These are phyloP conservation scores for Eruca vesicaria DNA, from an alignment of 441 rosid genomes.

Conservation along the genomic window DNA sequence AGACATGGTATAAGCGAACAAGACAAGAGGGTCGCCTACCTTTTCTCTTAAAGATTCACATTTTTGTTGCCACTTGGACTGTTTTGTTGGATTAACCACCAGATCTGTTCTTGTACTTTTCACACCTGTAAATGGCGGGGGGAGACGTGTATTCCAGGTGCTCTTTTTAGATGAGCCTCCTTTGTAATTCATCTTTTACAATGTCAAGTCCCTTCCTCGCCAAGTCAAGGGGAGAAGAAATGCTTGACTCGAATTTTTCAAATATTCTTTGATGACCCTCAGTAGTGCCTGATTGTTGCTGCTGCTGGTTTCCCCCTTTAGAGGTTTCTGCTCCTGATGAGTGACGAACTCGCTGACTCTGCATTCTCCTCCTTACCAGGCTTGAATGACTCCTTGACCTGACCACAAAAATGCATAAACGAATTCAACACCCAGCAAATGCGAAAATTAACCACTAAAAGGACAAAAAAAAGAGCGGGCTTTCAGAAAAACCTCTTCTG, in stretches of 20 bases:
- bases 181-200: constrained; percentile 78
- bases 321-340: constrained; percentile 45
- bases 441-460: not conserved
- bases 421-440: not conserved
- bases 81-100: constrained; percentile 58
- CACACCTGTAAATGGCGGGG: constrained; percentile 55
- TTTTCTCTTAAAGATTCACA: constrained; percentile 72
- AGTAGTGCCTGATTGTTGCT: constrained; percentile 43
- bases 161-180: constrained; percentile 66
- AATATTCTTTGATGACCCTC: constrained; percentile 50
- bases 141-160: constrained; percentile 81
- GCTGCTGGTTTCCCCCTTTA: constrained; percentile 42
- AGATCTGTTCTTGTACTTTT: constrained; percentile 81
- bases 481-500: constrained; percentile 69
- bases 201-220: constrained; percentile 87
- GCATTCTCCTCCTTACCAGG: constrained; percentile 54
- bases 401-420: constrained; percentile 10
- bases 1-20: not conserved
- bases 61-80: constrained; percentile 71
- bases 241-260: constrained; percentile 61
- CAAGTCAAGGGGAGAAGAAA: constrained; percentile 69
- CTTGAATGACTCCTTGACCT: constrained; percentile 79
- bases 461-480: not conserved
- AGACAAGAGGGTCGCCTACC: constrained; percentile 35
- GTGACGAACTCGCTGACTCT: constrained; percentile 39